These are phyloP conservation scores for Hypoxylon sp. DNA, from an alignment of 2,329 filamentous ascomycete species.

Conservation along the genomic window DNA sequence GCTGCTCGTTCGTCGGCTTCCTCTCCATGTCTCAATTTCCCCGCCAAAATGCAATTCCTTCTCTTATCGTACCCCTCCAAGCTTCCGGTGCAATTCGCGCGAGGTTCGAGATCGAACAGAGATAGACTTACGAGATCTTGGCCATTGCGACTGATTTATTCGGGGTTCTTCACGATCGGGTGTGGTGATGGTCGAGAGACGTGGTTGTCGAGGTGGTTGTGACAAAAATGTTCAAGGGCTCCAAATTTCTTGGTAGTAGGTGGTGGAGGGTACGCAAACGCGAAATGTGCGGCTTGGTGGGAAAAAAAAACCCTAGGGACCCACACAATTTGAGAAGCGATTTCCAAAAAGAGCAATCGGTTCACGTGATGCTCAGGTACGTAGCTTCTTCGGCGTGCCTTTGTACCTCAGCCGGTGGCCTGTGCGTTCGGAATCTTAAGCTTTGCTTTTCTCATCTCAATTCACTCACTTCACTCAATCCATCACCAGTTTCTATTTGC, in stretches of 20 bases:
- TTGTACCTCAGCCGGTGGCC: conserved; percentile 1
- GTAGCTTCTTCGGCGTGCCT: background rate
- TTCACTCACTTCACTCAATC: background rate
- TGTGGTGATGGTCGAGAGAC: conserved; percentile 34
- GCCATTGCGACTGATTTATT: conserved; percentile 50
- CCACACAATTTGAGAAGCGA: conserved; percentile 41
- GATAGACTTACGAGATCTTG: conserved; percentile 51
- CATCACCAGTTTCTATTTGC: background rate
- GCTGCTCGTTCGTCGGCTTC: background rate
- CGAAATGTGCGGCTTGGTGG: conserved; percentile 39
- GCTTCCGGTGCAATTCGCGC: conserved; percentile 20
- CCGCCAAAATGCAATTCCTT: conserved; percentile 36
- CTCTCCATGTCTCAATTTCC: conserved; percentile 8
- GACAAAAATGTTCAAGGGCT: conserved; percentile 36
- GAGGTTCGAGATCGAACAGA: conserved; percentile 29
- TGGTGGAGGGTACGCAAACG: conserved; percentile 17
- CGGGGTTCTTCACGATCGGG: conserved; percentile 31
- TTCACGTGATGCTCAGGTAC: conserved; percentile 24
- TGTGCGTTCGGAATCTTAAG: background rate
- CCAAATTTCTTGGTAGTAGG: conserved; percentile 39
- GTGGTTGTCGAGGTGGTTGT: conserved; percentile 32
- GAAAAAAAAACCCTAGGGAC: conserved; percentile 45
- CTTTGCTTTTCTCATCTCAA: background rate
- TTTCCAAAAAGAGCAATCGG: conserved; percentile 24
- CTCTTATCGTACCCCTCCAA: conserved; percentile 32